Evolutionary conservation across 2,329 filamentous ascomycete species (phyloP).

Genomic region (Claviceps fusiformis): DNA sequence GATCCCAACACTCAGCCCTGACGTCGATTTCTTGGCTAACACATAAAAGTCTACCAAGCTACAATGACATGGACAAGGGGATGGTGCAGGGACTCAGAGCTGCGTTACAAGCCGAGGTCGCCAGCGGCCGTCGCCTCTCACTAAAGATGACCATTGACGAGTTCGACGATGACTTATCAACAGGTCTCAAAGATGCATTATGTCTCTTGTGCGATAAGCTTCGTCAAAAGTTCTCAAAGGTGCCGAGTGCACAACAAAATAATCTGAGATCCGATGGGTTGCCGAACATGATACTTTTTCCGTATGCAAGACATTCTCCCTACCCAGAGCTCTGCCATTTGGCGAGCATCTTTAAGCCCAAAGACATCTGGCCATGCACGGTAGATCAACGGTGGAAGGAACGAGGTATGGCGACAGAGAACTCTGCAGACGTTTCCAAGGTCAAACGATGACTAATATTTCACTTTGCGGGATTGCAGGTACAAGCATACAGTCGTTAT

Average conservation of each 20-base stretch:
- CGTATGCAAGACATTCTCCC: slow-evolving; percentile 82
- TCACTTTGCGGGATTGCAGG: slow-evolving; percentile 13
- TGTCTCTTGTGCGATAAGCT: neutral
- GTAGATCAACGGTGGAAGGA: slow-evolving; percentile 51
- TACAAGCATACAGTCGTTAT: slow-evolving; percentile 53
- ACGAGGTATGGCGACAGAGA: slow-evolving; percentile 22
- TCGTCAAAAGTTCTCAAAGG: neutral
- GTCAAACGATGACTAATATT: neutral
- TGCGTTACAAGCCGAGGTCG: slow-evolving; percentile 7
- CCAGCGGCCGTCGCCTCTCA: slow-evolving; percentile 14
- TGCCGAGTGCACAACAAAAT: neutral
- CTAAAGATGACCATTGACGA: slow-evolving; percentile 13
- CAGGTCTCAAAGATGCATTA: slow-evolving; percentile 2
- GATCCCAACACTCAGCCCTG: neutral
- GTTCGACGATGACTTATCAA: slow-evolving; percentile 8
- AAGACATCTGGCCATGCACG: slow-evolving; percentile 74
- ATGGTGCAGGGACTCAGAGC: slow-evolving; percentile 4
- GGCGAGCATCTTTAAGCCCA: slow-evolving; percentile 53
- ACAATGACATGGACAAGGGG: slow-evolving; percentile 4
- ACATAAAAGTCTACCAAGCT: slow-evolving; percentile 9
- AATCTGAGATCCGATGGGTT: slow-evolving; percentile 12
- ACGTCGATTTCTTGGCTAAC: neutral
- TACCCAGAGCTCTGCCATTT: slow-evolving; percentile 66
- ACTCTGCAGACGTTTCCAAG: neutral
- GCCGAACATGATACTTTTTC: slow-evolving; percentile 45